Base-by-base conservation (phyloP, 495 filamentous ascomycete species). In the Aspergillus cavernicola region DNA sequence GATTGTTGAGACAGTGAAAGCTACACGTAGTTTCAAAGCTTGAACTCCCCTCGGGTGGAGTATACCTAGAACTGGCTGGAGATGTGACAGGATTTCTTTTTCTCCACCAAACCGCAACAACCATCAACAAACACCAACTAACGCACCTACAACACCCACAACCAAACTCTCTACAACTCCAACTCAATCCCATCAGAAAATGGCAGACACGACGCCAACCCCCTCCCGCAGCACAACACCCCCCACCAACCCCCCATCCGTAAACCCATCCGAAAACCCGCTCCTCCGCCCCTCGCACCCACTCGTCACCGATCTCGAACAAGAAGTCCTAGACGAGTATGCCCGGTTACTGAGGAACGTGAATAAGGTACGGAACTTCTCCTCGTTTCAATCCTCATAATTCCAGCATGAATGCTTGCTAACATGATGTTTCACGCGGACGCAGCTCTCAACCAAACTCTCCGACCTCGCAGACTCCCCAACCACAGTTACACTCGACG, bases 241-340 rank as follows among this genome's bases (percentile, higher is more conserved):
- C 33, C 32, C 42, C 16, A 35, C 29, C 3, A n/a, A 41, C 53
- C 28, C n/a, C 44, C 46, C 20, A 28, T 15, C 22, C 50, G 4
- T 11, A 36, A 9, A 2, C 45, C 31, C 12, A 26, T 38, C 15
- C 20, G 60, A 65, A 33, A 74, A 76, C 55, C 72, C 73, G 3
- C 68, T 77, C 12, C 68, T 77, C 40, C 60, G 65, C 35, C 53
- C 68, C 22, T 65, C 71, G 22, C 66, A 71, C 43, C 62, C 70
- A 0, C 62, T 66, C 36, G 70, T 77, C 52, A 80, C 87, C 0
- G 85, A 89, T 5, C 80, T 93, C 8, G 92, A 98, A 72, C 92
- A 96, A 70, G 91, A 97, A 66, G 85, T 98, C 1, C 77, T 98
- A 0, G 89, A 96, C 33, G 93, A 97, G 70, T 98, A 98, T 62